phyloP scores from a whole-genome alignment of 345 rosid genomes.

The Eucalyptus polybractea region DNA sequence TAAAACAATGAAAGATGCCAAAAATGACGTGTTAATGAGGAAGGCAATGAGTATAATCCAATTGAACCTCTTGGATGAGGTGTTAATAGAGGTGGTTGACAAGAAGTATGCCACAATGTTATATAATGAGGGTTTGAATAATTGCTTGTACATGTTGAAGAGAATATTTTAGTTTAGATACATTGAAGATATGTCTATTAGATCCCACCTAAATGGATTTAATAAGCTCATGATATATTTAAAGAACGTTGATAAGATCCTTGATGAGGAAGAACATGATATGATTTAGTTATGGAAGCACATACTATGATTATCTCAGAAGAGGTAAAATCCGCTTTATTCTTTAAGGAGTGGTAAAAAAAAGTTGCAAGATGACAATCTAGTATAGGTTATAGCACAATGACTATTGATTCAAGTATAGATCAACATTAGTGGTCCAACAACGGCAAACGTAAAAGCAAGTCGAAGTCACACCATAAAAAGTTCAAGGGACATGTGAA shows the following conservation, averaged over 20 bases:
- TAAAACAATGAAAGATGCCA: not conserved
- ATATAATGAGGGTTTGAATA: not conserved
- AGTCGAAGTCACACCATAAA: not conserved
- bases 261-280: not conserved
- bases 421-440: not conserved
- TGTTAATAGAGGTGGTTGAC: not conserved
- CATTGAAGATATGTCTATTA: not conserved
- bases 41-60: not conserved
- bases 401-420: not conserved
- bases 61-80: not conserved
- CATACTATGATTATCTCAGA: not conserved
- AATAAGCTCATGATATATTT: not conserved
- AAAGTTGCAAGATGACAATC: not conserved
- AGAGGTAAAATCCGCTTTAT: not conserved
- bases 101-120: not conserved
- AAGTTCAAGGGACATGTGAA: not conserved
- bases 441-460: too few relatives aligned
- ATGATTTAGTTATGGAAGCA: not conserved
- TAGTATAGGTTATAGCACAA: too few relatives aligned
- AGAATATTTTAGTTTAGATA: not conserved
- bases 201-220: not conserved
- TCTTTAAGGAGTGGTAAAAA: too few relatives aligned
- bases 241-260: not conserved
- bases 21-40: not conserved
- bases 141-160: not conserved